These are phyloP conservation scores for Domatiomyces globalis DNA, from an alignment of 2,329 filamentous ascomycete species.

Conservation along the genomic window DNA sequence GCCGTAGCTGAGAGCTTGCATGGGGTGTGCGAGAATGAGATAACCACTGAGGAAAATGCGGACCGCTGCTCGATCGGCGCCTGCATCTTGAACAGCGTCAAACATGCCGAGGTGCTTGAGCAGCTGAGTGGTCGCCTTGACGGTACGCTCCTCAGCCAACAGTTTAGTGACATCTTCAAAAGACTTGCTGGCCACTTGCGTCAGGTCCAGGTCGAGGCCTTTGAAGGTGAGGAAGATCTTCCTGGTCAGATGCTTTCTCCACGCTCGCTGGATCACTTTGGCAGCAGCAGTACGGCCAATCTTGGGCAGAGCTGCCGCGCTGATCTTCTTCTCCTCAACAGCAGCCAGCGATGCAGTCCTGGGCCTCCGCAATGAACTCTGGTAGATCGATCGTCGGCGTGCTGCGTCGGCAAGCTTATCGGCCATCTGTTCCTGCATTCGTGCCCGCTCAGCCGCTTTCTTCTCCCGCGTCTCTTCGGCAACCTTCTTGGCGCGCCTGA, in stretches of 20 bases:
- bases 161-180: constrained; percentile 47
- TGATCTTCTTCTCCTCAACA: constrained; percentile 30
- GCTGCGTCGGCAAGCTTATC: constrained; percentile 52
- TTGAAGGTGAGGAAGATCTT: constrained; percentile 38
- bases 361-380: constrained; percentile 35
- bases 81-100: constrained; percentile 34
- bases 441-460: constrained; percentile 47
- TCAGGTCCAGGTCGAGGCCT: constrained; percentile 38
- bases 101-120: constrained; percentile 43
- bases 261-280: constrained; percentile 43
- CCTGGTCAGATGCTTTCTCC: constrained; percentile 38
- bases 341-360: constrained; percentile 38
- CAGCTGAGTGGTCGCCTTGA: constrained; percentile 39
- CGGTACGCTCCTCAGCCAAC: constrained; percentile 40
- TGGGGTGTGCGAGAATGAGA: constrained; percentile 47
- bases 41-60: constrained; percentile 51
- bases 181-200: constrained; percentile 36
- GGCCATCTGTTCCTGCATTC: constrained; percentile 47
- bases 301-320: constrained; percentile 22
- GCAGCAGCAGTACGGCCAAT: constrained; percentile 41
- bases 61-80: constrained; percentile 37
- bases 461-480: constrained; percentile 52
- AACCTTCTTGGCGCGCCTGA: constrained; percentile 50
- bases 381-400: constrained; percentile 37
- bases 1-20: constrained; percentile 40